Evolutionary conservation across 176 grass and related monocot genomes (phyloP).

Genomic region (Eleusine indica): DNA sequence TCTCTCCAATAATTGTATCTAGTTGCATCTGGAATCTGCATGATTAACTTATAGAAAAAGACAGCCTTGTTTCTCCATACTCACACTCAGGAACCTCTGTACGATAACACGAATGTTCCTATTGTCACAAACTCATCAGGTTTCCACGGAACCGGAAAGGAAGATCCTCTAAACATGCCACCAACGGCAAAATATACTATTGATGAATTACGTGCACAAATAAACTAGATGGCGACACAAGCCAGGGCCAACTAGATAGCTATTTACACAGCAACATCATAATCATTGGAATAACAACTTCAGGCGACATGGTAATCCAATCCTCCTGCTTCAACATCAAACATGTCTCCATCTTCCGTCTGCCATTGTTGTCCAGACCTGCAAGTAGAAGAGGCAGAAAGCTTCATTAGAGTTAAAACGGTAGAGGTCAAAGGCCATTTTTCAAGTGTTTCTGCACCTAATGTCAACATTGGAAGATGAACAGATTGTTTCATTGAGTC

Average conservation of each 20-base stretch:
- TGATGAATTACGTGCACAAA: constrained; percentile 10
- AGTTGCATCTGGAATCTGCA: not conserved
- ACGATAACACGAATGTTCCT: not conserved
- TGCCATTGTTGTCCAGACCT: constrained; percentile 19
- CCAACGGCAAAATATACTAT: not conserved
- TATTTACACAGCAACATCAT: constrained; percentile 27
- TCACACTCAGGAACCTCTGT: not conserved
- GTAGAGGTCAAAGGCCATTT: not conserved
- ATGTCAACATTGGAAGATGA: not conserved
- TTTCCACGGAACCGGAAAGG: not conserved
- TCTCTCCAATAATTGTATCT: not conserved
- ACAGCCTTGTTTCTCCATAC: not conserved
- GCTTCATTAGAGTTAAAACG: constrained; percentile 12
- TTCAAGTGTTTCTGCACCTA: not conserved
- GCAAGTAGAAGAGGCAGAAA: constrained; percentile 17
- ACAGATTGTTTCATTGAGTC: not conserved
- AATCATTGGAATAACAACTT: not conserved
- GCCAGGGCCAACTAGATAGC: constrained; percentile 10
- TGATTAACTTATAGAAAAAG: not conserved
- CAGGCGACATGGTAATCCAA: not conserved
- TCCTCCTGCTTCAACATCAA: not conserved
- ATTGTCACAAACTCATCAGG: constrained; percentile 13
- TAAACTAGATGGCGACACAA: constrained; percentile 17
- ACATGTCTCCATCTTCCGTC: not conserved
- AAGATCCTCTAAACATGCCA: constrained; percentile 4